Base-by-base conservation (phyloP, 306 rosid species). In the Luffa aegyptiaca region DNA sequence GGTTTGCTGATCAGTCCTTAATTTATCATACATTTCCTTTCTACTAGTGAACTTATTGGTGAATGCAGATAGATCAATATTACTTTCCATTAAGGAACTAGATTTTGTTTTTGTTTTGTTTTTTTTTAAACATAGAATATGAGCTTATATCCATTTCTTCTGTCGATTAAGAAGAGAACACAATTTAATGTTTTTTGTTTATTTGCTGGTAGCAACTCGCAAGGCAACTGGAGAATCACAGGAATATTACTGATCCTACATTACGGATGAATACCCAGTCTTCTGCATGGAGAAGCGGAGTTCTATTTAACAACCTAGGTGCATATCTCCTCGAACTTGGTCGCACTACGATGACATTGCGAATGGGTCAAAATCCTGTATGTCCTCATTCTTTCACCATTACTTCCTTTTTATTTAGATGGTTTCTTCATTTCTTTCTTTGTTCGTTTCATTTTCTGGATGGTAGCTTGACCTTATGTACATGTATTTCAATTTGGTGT, bases 301-400 rank as follows among this genome's bases (percentile, higher is more conserved):
- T 82, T 41, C 77, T 86, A 74, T 84, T 90, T 80, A 88, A 96
- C 83, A 91, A 92, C 86, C 91, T 96, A 46, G 99, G 99, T 80
- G 97, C 97, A 55, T 86, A 86, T 85, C 85, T 96, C 59, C 98
- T 96, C 57, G 98, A 96, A 92, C 98, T 96, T 82, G 98, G 99
- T 79, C 98, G 99, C 45, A 93, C 99, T 51, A 86, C 90, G 81
- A 90, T 93, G 90, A 88, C 97, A 21, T 81, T 93, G 82, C 97
- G 93, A 79, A 82, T 96, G 90, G 98, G 99, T 82, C 96, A 90
- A 84, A 81, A 87, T 69, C 92, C 94, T 83, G 99, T 96, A 88
- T 72, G 89, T 76, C 74, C 83, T 66, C 42, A 63, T 39, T n/a
- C 53, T 77, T 75, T 26, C 83, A 61, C 87, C 78, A 33, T 44